Conservation (phyloP, 2,329 filamentous ascomycete species). For the Hypoxylon sp. region DNA sequence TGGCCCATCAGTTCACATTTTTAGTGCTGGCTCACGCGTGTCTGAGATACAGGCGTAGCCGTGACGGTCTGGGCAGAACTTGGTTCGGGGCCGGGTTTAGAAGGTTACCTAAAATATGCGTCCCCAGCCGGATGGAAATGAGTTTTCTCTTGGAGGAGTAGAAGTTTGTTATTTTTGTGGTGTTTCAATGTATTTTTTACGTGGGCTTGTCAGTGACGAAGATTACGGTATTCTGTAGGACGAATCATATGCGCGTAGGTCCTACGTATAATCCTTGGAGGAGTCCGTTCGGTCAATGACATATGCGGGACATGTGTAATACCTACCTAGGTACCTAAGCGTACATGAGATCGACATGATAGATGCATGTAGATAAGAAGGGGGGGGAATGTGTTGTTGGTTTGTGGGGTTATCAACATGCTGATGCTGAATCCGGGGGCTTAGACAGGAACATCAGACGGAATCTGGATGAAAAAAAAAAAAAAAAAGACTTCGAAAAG, state of each 20-base stretch:
- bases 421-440: background rate
- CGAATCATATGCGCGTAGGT: background rate
- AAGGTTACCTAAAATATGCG: constrained; percentile 10
- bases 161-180: background rate
- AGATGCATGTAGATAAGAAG: constrained; percentile 12
- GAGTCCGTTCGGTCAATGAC: background rate
- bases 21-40: constrained; percentile 21
- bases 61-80: constrained; percentile 22
- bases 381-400: background rate
- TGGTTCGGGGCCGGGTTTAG: constrained; percentile 9
- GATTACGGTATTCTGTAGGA: background rate
- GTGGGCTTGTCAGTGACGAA: background rate
- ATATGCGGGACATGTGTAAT: background rate
- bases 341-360: constrained; percentile 2
- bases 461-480: too few relatives aligned
- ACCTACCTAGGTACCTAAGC: background rate
- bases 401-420: background rate
- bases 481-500: constrained; percentile 17
- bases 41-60: constrained; percentile 20
- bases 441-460: constrained; percentile 5
- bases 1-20: constrained; percentile 18
- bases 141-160: background rate
- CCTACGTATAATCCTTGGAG: background rate
- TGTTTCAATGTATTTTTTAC: background rate
- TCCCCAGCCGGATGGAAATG: constrained; percentile 7